Evolutionary conservation across 2,329 filamentous ascomycete species (phyloP).

Genomic region (Lasiodiplodia theobromae): DNA sequence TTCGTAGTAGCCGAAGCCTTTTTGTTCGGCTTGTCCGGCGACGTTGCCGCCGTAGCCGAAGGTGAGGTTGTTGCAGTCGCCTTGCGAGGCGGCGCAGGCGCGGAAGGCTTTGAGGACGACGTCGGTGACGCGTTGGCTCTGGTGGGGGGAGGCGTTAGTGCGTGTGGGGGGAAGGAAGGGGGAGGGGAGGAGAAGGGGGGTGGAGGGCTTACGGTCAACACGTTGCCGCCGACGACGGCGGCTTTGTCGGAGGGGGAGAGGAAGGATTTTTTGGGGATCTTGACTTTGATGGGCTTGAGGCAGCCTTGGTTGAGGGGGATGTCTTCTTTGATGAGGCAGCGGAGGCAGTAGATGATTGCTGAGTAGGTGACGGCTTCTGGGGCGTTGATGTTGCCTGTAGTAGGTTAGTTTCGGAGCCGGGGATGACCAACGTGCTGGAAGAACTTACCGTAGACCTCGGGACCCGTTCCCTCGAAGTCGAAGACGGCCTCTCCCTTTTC

Average conservation of each 20-base stretch:
- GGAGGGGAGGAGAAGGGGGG: neutral
- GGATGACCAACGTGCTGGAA: neutral
- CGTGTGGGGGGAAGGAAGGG: neutral
- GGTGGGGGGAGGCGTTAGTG: neutral
- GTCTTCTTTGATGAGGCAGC: conserved; percentile 79
- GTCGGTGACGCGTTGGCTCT: conserved; percentile 79
- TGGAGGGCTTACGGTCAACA: conserved; percentile 62
- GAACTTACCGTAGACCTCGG: conserved; percentile 72
- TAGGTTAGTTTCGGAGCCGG: neutral
- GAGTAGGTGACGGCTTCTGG: conserved; percentile 83
- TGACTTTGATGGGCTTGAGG: conserved; percentile 75
- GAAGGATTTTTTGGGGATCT: conserved; percentile 75
- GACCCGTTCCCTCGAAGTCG: conserved; percentile 79
- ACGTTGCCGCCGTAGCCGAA: conserved; percentile 80
- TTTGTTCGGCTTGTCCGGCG: conserved; percentile 64
- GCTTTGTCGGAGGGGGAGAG: conserved; percentile 78
- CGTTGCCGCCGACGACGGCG: conserved; percentile 84
- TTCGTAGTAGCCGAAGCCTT: conserved; percentile 87
- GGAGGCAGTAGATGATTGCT: conserved; percentile 85
- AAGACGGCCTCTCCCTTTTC: conserved; percentile 79
- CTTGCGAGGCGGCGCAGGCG: conserved; percentile 80
- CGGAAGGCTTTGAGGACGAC: conserved; percentile 82
- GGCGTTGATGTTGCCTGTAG: conserved; percentile 74
- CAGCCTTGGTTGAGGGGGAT: conserved; percentile 90
- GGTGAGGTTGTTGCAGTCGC: conserved; percentile 84